These are phyloP conservation scores for Chenopodium quinoa DNA, from an alignment of 148 eudicot genomes.

Conservation along the genomic window DNA sequence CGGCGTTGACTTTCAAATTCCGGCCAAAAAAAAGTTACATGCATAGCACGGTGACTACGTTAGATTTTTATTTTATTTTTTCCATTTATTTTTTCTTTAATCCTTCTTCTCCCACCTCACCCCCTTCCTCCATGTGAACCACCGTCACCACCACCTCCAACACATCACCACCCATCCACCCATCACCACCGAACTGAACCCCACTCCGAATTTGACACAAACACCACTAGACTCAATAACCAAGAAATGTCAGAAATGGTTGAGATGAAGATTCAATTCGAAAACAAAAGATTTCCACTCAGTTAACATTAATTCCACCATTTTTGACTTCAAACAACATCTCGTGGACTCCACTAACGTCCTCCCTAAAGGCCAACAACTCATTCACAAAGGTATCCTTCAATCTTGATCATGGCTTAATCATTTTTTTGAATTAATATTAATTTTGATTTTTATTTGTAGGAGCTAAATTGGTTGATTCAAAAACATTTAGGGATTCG, in stretches of 20 bases:
- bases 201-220: too few relatives aligned
- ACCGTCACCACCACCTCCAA: too few relatives aligned
- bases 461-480: conserved; percentile 69
- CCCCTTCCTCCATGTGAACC: too few relatives aligned
- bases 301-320: conserved; percentile 36
- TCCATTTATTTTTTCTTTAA: too few relatives aligned
- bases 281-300: conserved; percentile 51
- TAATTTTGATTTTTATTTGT: background rate
- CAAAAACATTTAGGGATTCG: conserved; percentile 49
- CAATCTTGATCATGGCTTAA: too few relatives aligned
- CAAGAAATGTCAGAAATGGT: conserved; percentile 5
- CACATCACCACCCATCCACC: too few relatives aligned
- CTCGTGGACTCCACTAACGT: conserved; percentile 77
- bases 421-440: background rate
- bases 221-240: background rate
- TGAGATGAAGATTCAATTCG: conserved; percentile 61
- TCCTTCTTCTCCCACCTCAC: too few relatives aligned
- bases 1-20: too few relatives aligned
- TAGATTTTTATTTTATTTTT: too few relatives aligned
- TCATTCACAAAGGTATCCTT: conserved; percentile 64
- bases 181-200: too few relatives aligned
- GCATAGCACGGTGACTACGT: too few relatives aligned
- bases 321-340: conserved; percentile 58
- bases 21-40: too few relatives aligned
- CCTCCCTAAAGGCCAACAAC: conserved; percentile 96